Conservation (phyloP, 179 eudicot genomes). For the Vitellaria paradoxa region DNA sequence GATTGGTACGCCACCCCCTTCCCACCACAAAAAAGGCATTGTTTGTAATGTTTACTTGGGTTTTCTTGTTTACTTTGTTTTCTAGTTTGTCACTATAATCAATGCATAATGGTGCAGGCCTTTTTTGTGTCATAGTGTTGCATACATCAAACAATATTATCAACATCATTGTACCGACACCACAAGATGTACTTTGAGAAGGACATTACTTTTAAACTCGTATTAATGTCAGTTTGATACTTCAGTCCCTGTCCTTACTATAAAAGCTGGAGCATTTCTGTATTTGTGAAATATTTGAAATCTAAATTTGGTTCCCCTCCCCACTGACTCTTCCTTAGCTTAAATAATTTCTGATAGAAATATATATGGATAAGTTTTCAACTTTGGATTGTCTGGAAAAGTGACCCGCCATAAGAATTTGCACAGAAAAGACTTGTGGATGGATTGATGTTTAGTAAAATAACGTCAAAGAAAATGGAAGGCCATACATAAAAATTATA, state of each 20-base stretch:
- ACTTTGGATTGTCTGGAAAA: not conserved
- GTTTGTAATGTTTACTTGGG: not conserved
- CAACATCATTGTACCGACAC: not conserved
- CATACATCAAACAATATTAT: not conserved
- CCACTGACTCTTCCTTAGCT: not conserved
- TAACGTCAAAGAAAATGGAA: constrained; percentile 6
- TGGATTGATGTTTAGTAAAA: not conserved
- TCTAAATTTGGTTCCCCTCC: not conserved
- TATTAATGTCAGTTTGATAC: not conserved
- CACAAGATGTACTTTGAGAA: not conserved
- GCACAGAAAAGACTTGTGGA: not conserved
- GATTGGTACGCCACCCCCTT: no score
- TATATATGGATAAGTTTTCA: not conserved
- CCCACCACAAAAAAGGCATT: no score
- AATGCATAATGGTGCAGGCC: not conserved
- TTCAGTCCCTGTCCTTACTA: not conserved
- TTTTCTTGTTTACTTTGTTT: constrained; percentile 5
- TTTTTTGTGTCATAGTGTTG: not conserved
- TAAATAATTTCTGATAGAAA: not conserved
- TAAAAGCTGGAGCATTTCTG: constrained; percentile 3
- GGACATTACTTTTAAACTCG: not conserved
- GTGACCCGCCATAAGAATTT: not conserved
- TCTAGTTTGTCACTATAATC: not conserved
- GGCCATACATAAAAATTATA: not conserved
- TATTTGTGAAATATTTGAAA: not conserved